Conservation (phyloP, 1,284 basidiomycete genomes). For the Agroathelia rolfsii region DNA sequence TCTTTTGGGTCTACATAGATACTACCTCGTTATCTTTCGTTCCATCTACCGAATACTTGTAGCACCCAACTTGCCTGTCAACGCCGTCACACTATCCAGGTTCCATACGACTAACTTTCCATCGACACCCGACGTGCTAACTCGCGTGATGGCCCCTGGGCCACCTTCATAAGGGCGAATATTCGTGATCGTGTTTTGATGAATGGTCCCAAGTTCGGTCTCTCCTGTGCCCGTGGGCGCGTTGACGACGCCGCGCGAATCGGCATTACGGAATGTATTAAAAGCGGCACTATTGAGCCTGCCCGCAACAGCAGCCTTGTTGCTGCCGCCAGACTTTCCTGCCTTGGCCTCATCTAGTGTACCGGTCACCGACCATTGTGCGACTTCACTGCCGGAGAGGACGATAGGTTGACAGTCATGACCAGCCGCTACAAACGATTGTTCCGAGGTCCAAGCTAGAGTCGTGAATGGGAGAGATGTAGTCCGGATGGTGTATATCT, state of each 20-base stretch:
- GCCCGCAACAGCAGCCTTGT: slow-evolving; percentile 49
- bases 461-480: slow-evolving; percentile 75
- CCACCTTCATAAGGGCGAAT: slow-evolving; percentile 68
- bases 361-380: slow-evolving; percentile 70
- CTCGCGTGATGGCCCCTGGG: slow-evolving; percentile 52
- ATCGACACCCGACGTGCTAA: slow-evolving; percentile 93
- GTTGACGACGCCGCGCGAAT: slow-evolving; percentile 68
- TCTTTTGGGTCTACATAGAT: slow-evolving; percentile 3
- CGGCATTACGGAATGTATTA: slow-evolving; percentile 90
- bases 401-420: slow-evolving; percentile 97
- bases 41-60: slow-evolving; percentile 34
- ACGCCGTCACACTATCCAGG: slow-evolving; percentile 42
- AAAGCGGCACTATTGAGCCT: slow-evolving; percentile 92
- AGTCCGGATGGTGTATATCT: slow-evolving; percentile 64
- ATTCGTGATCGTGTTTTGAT: slow-evolving; percentile 98
- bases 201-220: slow-evolving; percentile 78
- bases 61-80: slow-evolving; percentile 38
- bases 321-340: slow-evolving; percentile 35
- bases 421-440: slow-evolving; percentile 80
- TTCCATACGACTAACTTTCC: slow-evolving; percentile 92
- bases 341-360: slow-evolving; percentile 72
- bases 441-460: slow-evolving; percentile 78
- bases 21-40: slow-evolving; percentile 1
- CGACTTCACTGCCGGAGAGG: slow-evolving; percentile 56
- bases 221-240: slow-evolving; percentile 35